Conservation (phyloP, 2,329 filamentous ascomycete species). For the Colletotrichum theobromicola region DNA sequence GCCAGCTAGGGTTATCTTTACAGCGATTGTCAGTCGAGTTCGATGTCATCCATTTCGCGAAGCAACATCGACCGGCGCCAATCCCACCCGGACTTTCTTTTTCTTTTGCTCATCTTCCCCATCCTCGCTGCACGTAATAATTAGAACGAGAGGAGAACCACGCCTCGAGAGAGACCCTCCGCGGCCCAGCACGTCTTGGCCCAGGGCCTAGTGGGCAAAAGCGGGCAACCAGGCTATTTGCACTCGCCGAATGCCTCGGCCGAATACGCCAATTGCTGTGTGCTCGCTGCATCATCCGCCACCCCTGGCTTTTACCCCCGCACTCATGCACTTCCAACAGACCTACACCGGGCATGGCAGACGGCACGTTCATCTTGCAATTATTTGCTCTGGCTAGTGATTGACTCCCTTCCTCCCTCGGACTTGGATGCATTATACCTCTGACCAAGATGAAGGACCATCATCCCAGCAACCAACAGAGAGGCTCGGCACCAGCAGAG, state of each 20-base stretch:
- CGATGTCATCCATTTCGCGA: conserved; percentile 8
- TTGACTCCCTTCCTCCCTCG: neutral
- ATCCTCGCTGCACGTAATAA: conserved; percentile 12
- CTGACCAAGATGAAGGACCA: neutral
- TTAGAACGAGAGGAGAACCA: neutral
- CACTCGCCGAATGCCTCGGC: neutral
- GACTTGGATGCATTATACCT: neutral
- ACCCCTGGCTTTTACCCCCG: neutral
- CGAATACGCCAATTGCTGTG: neutral
- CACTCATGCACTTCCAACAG: neutral
- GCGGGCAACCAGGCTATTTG: neutral
- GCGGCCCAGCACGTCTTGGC: neutral
- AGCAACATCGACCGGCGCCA: neutral
- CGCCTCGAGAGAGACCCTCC: neutral
- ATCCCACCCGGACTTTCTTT: conserved; percentile 3
- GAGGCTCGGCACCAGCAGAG: neutral
- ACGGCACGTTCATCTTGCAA: neutral
- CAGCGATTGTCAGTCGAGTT: conserved; percentile 9
- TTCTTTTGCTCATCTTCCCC: conserved; percentile 1
- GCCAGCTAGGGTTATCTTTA: neutral
- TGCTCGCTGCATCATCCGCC: neutral
- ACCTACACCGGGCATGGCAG: neutral
- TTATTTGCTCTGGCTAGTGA: neutral
- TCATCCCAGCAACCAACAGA: neutral
- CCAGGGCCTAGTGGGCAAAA: neutral